Evolutionary conservation across 2,329 filamentous ascomycete genomes (phyloP).

Genomic region (Rutstroemia sydowiana): DNA sequence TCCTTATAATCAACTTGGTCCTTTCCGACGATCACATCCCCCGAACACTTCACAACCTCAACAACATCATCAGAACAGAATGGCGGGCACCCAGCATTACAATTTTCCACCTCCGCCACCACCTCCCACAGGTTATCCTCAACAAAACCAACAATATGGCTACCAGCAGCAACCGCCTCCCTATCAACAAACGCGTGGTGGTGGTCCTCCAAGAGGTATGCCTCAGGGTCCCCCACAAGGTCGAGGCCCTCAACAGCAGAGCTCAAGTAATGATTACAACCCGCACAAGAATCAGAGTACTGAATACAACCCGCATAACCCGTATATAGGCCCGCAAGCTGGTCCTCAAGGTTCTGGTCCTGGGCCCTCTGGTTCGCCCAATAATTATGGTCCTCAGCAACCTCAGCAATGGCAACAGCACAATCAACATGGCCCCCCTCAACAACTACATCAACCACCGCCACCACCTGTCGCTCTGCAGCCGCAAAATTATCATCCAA

Average conservation of each 20-base stretch:
- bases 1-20: not conserved
- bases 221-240: conserved; percentile 17
- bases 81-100: conserved; percentile 29
- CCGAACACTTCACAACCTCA: not conserved
- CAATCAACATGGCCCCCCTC: conserved; percentile 25
- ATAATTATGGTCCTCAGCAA: conserved; percentile 22
- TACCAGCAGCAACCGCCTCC: conserved; percentile 23
- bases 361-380: conserved; percentile 17
- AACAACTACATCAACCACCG: conserved; percentile 22
- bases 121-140: conserved; percentile 22
- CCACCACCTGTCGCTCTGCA: conserved; percentile 38
- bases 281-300: no score
- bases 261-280: no score
- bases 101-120: conserved; percentile 30
- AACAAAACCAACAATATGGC: conserved; percentile 25
- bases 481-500: conserved; percentile 49
- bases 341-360: no score
- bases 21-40: not conserved
- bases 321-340: conserved; percentile 31
- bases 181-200: conserved; percentile 26
- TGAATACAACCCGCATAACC: conserved; percentile 24
- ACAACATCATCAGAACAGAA: conserved; percentile 7
- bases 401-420: conserved; percentile 25
- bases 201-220: conserved; percentile 24
- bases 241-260: no score